These are phyloP conservation scores for Venturia aucupariae DNA, from an alignment of 2,329 filamentous ascomycete species.

Conservation along the genomic window DNA sequence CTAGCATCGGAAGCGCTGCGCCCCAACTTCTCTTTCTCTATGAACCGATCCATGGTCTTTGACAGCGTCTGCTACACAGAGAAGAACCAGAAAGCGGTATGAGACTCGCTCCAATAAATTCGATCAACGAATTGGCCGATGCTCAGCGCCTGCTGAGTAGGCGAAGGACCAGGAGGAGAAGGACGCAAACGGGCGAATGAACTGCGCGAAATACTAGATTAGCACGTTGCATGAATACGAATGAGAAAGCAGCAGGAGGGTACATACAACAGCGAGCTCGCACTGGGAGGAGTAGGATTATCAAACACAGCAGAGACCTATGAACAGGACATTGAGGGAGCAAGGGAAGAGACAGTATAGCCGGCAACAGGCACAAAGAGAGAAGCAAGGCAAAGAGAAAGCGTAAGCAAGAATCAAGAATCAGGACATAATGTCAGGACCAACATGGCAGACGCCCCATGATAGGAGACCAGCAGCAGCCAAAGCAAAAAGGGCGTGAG, in stretches of 20 bases:
- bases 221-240: background rate
- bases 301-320: background rate
- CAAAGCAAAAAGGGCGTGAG: conserved; percentile 2
- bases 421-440: background rate
- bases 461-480: too few species aligned
- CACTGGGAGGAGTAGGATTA: background rate
- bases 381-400: background rate
- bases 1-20: conserved; percentile 5
- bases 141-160: conserved; percentile 9
- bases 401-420: background rate
- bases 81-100: background rate
- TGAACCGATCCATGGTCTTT: background rate
- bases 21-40: conserved; percentile 9
- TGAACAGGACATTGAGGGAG: background rate
- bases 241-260: background rate
- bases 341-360: background rate
- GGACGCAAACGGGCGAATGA: background rate
- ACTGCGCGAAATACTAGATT: background rate
- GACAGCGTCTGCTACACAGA: background rate
- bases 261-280: conserved; percentile 7
- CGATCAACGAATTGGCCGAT: background rate
- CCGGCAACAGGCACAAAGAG: background rate
- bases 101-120: background rate
- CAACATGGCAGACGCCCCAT: background rate
- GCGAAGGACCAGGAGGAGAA: background rate